phyloP scores from a whole-genome alignment of 2,329 filamentous ascomycete species.

The Colletotrichum melonis region DNA sequence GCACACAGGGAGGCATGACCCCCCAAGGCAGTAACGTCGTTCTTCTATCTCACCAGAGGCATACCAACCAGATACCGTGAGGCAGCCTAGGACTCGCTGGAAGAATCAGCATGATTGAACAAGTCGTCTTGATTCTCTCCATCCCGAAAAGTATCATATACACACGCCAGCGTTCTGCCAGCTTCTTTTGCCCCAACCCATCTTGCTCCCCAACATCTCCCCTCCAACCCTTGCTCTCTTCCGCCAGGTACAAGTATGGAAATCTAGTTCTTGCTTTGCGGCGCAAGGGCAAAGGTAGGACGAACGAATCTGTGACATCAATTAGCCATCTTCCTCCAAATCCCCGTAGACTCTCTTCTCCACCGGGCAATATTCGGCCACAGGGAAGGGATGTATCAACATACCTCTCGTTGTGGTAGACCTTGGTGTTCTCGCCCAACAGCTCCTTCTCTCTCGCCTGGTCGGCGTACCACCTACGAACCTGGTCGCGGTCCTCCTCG shows the following conservation, averaged over 20 bases:
- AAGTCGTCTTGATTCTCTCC: constrained; percentile 9
- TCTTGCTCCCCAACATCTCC: not conserved
- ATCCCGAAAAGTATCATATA: constrained; percentile 12
- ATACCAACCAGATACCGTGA: not conserved
- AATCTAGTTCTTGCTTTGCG: constrained; percentile 67
- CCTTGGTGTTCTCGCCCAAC: constrained; percentile 82
- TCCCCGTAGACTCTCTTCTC: not conserved
- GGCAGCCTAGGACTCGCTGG: not conserved
- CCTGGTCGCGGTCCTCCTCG: constrained; percentile 95
- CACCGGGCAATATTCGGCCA: accelerated
- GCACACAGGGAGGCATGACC: too few relatives aligned
- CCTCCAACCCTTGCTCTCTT: too few relatives aligned
- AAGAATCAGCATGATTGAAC: not conserved
- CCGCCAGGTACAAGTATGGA: not conserved
- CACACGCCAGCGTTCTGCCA: constrained; percentile 15
- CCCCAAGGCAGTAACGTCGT: too few relatives aligned
- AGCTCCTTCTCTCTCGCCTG: constrained; percentile 91
- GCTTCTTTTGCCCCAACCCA: not conserved
- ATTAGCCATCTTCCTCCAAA: not conserved
- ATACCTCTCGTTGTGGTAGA: constrained; percentile 91
- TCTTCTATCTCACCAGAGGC: not conserved
- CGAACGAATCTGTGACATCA: constrained; percentile 74
- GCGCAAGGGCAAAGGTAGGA: constrained; percentile 81
- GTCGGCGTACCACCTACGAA: constrained; percentile 86
- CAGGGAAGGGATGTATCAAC: constrained; percentile 43